Evolutionary conservation across 2,329 filamentous ascomycete genomes (phyloP), one percentile per base, ranked within the genome.

Genomic region (Erysiphe pisi): DNA sequence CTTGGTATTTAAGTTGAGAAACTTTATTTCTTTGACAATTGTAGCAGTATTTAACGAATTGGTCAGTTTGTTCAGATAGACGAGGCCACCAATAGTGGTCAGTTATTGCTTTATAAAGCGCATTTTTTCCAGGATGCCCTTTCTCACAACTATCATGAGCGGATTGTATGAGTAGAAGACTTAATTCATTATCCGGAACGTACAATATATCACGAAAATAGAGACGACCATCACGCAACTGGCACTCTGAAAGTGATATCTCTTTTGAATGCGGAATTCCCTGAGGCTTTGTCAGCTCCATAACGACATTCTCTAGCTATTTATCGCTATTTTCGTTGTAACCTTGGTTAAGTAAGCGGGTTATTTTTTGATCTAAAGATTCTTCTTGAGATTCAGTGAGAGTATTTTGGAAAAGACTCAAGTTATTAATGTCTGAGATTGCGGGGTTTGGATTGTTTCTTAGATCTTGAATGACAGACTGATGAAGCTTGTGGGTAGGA

Each of bases 91-190:
- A 43, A 4, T 71, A 71, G 25, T 45, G 20, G 20, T 71, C 31
- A 9, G 68, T 20, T 20, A 71, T 71, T 40, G 68, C 36, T 71
- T 71, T 16, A 25, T 71, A 71, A 20, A 40, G 25, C 4, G 40
- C 31, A 22, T 71, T 71, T 20, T 71, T 71, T 43, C 68, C 40
- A 1, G 40, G 65, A 45, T 71, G 14, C 4, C 68, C 20, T 71
- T 71, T 71, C 36, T 71, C 1, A 71, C 68, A 43, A 20, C 68
- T 71, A 71, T 71, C 28, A 45, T 71, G 68, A 43, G 40, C 22
- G 43, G 22, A n/a, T 47, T 73, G 20, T 49, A 73, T 49, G 45
- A 73, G 36, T 11, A 73, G 28, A 49, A 73, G 70, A 28, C 70
- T 45, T 18, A 73, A 22, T 9, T 73, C 70, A 14, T 73, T 73